Evolutionary conservation across 1,139 yeast species (phyloP), one percentile per base, ranked within the genome.

Genomic region (Geotrichum carabidarum): DNA sequence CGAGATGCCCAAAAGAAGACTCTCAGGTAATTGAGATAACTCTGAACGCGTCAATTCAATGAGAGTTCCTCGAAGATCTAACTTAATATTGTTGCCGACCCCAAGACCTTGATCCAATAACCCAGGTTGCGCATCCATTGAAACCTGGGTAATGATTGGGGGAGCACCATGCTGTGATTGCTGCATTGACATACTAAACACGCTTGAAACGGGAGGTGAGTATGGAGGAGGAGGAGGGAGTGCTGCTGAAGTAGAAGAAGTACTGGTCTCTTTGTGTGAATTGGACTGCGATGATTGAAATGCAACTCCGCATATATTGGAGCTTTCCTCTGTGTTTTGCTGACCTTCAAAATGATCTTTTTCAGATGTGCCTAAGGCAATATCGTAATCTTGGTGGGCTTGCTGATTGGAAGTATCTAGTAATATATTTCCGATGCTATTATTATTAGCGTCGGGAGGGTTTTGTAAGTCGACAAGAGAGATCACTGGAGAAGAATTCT

Each of bases 11-110:
- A 91, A 78, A 58, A 94, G 74, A 35, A 94, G 83, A 60, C 93
- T 83, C 68, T 94, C 99, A 0, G 99, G 99, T 50, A 94, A 75
- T 55, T 90, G 82, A 86, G 90, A 83, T 60, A 94, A 77, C 68
- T 90, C 96, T 62, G 90, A 95, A 59, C 96, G 76, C 1, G 95
- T 83, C 48, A 93, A 83, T 54, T 82, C 79, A 68, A 84, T 87
- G 58, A 72, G 68, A 15, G 68, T 71, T 12, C 88, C 94, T 51
- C 94, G 75, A 54, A 84, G 78, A 65, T 82, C 81, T 70, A 85
- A 77, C 61, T 77, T 45, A 15, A 50, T 46, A 22, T 46, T 42
- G 18, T 42, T 43, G 22, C 54, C 53, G 27, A 54, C 43, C 9
- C 14, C 31, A n/a, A 42, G n/a, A 14, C 52, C 48, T 14, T 50